Conservation (phyloP, 2,329 filamentous ascomycete genomes). For the Beauveria australis region DNA sequence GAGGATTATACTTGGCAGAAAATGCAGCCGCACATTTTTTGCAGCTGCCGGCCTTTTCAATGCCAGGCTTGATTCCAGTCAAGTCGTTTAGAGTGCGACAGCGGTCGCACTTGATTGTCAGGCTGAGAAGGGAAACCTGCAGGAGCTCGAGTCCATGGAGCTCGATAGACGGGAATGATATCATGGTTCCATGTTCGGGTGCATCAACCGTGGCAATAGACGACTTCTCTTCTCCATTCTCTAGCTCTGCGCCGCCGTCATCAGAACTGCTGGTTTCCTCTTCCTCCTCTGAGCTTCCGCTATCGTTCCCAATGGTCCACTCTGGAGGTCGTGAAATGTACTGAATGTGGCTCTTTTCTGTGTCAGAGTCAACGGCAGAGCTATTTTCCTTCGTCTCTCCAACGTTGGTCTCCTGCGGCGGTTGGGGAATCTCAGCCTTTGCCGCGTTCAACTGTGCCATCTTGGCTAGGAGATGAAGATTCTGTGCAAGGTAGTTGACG, state of each 20-base stretch:
- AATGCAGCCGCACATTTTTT: constrained; percentile 50
- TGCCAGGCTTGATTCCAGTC: constrained; percentile 51
- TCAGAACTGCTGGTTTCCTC: constrained; percentile 38
- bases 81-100: constrained; percentile 70
- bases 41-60: constrained; percentile 44
- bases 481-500: constrained; percentile 65
- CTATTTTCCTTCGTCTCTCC: constrained; percentile 2
- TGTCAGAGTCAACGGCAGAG: constrained; percentile 15
- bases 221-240: constrained; percentile 19
- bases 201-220: constrained; percentile 16
- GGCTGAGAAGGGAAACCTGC: constrained; percentile 56
- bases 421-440: constrained; percentile 14
- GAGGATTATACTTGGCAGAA: constrained; percentile 50
- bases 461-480: constrained; percentile 59
- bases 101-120: constrained; percentile 69
- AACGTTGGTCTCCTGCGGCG: constrained; percentile 11
- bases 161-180: constrained; percentile 72
- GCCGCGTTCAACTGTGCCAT: constrained; percentile 29
- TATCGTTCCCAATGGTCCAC: constrained; percentile 47
- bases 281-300: constrained; percentile 34
- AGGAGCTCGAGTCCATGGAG: constrained; percentile 70
- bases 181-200: constrained; percentile 62
- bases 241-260: constrained; percentile 34
- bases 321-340: constrained; percentile 70
- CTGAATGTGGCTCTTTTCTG: constrained; percentile 57